Base-by-base conservation (phyloP, 768 basidiomycete species). In the Pleurotus tuber-regium region DNA sequence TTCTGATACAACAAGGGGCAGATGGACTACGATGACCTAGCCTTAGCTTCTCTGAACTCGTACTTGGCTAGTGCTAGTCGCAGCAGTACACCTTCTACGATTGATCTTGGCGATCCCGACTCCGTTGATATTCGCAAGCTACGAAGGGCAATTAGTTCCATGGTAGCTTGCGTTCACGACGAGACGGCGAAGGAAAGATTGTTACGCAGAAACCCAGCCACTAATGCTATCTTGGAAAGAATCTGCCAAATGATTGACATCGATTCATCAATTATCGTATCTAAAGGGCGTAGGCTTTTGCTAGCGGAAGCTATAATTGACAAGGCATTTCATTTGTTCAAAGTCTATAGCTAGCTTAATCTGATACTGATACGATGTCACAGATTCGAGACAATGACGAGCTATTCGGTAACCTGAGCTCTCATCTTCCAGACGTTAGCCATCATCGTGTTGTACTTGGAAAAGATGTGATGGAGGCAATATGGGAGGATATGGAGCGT, bases 401-500 rank as follows among this genome's bases (percentile, higher is more conserved):
- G 23, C 16, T 23, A 23, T 43, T 28, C 23, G 14, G 16, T 43
- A n/a, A n/a, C 56, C 31, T 33, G 36, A 23, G 23, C 41, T 6
- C 52, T 49, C 42, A n/a, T 55, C 31, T 50, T 49, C 4, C 18
- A 31, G 2, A 31, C 25, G 26, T n/a, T 12, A 12, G 14, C 29
- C 23, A 16, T 19, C 35, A 19, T 38, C n/a, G 35, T 38, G 14
- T 38, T 16, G 52, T 70, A n/a, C 64, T 72, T 2, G 66, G 68
- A 2, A 57, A 58, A 35, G 59, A 64, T 35, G 46, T 69, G n/a
- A 64, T 70, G 62, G 43, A 50, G 7, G 54, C 46, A 0, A 40
- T 69, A 5, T 67, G 67, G 61, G 30, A 14, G 3, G 66, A 70
- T 55, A 71, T 69, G 63, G 28, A 21, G 2, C 48, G 28, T 4